Conservation (phyloP, 805 yeast species). For the Henningerozyma blattae region DNA sequence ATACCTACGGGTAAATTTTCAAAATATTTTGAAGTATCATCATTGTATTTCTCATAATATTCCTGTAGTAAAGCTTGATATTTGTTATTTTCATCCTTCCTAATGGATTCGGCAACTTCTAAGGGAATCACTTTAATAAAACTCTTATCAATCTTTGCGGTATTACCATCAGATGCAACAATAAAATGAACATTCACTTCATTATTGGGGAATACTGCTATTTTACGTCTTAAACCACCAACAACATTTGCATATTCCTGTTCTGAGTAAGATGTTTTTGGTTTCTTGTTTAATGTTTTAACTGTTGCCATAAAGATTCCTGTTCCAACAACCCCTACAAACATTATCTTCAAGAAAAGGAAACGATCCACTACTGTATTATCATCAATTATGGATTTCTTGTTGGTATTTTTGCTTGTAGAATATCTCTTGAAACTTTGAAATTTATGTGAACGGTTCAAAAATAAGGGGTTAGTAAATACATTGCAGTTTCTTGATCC, state of each 20-base stretch:
- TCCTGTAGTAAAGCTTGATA: slow-evolving; percentile 38
- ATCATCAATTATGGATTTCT: not conserved
- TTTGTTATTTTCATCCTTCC: slow-evolving; percentile 30
- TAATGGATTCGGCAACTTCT: slow-evolving; percentile 35
- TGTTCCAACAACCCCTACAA: slow-evolving; percentile 35
- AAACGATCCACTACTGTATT: slow-evolving; percentile 1
- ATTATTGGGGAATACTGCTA: slow-evolving; percentile 30
- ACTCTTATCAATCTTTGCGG: slow-evolving; percentile 13
- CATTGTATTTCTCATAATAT: slow-evolving; percentile 28
- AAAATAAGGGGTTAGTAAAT: too few species aligned
- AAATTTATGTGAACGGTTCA: too few species aligned
- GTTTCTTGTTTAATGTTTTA: slow-evolving; percentile 25
- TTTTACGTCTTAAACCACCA: slow-evolving; percentile 40
- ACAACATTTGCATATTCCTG: slow-evolving; percentile 32
- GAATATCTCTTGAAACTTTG: too few species aligned
- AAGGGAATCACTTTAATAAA: slow-evolving; percentile 23
- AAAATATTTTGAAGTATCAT: slow-evolving; percentile 16
- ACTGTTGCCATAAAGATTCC: slow-evolving; percentile 30
- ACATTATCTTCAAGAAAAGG: slow-evolving; percentile 29
- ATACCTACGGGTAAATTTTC: slow-evolving; percentile 26
- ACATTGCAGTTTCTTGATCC: too few species aligned
- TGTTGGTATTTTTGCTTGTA: not conserved
- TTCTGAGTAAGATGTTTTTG: slow-evolving; percentile 23
- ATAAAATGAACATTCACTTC: slow-evolving; percentile 32
- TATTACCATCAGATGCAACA: slow-evolving; percentile 11